Conservation (phyloP, 2,329 filamentous ascomycete genomes). For the Hypoxylon sp. region DNA sequence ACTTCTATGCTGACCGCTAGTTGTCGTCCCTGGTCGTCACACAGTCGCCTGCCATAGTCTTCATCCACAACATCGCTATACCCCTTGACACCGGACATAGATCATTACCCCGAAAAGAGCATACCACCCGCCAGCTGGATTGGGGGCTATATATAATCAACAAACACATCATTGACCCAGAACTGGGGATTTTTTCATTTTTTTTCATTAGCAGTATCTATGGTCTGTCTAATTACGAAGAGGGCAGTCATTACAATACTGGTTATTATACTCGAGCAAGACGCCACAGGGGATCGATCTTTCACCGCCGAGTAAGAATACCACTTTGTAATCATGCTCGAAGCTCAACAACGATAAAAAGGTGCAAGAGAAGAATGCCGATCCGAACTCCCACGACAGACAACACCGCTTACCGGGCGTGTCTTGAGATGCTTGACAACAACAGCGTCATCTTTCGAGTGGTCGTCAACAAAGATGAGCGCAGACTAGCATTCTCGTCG, state of each 20-base stretch:
- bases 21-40: too few species aligned
- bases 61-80: background rate
- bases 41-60: background rate
- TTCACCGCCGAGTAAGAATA: background rate
- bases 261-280: conserved; percentile 25
- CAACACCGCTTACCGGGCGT: background rate
- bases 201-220: conserved; percentile 1
- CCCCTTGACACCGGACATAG: background rate
- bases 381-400: background rate
- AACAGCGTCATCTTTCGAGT: background rate
- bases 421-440: background rate
- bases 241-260: conserved; percentile 26
- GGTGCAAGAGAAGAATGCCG: background rate
- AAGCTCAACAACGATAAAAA: background rate
- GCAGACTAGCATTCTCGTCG: background rate
- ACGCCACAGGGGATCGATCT: too few species aligned
- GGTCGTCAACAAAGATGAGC: background rate
- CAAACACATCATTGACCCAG: background rate
- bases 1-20: too few species aligned
- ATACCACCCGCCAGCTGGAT: background rate
- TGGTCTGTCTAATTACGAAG: conserved; percentile 34
- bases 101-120: background rate
- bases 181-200: background rate
- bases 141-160: background rate
- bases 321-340: background rate